These are phyloP conservation scores for Nemania diffusa DNA, from an alignment of 2,329 filamentous ascomycete genomes.

Conservation along the genomic window DNA sequence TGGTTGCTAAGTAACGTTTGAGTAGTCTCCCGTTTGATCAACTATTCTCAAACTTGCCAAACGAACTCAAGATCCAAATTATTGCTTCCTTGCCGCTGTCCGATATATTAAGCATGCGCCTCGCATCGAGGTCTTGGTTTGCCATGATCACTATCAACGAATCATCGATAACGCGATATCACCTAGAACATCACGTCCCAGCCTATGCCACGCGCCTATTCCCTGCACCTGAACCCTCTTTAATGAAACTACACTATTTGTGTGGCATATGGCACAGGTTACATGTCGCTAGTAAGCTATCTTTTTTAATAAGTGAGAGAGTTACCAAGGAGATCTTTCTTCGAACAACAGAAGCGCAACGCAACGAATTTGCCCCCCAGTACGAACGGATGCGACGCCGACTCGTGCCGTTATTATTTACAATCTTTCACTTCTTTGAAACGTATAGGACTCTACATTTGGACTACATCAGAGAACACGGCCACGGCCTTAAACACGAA, in stretches of 20 bases:
- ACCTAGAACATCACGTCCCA: constrained; percentile 68
- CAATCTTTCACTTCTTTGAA: constrained; percentile 75
- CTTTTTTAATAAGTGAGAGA: constrained; percentile 71
- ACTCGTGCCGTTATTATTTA: constrained; percentile 71
- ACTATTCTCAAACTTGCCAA: constrained; percentile 68
- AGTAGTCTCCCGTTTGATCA: constrained; percentile 62
- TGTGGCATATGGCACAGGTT: constrained; percentile 74
- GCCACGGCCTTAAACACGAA: constrained; percentile 61
- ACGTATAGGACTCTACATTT: constrained; percentile 69
- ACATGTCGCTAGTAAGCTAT: constrained; percentile 71
- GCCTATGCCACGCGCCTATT: constrained; percentile 70
- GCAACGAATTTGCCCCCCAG: constrained; percentile 68
- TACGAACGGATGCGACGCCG: constrained; percentile 72
- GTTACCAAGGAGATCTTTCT: constrained; percentile 74
- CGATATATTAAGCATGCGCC: constrained; percentile 68
- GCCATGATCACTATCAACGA: constrained; percentile 69
- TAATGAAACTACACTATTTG: constrained; percentile 68
- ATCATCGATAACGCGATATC: constrained; percentile 68
- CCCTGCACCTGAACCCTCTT: constrained; percentile 59
- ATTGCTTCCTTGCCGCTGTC: constrained; percentile 69
- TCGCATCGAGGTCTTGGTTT: constrained; percentile 69
- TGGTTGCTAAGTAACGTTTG: constrained; percentile 17
- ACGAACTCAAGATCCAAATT: constrained; percentile 71
- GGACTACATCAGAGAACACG: constrained; percentile 64
- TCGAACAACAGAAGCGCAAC: constrained; percentile 64